These are phyloP conservation scores for Gautieria morchelliformis DNA, from an alignment of 768 basidiomycete genomes.

Conservation along the genomic window DNA sequence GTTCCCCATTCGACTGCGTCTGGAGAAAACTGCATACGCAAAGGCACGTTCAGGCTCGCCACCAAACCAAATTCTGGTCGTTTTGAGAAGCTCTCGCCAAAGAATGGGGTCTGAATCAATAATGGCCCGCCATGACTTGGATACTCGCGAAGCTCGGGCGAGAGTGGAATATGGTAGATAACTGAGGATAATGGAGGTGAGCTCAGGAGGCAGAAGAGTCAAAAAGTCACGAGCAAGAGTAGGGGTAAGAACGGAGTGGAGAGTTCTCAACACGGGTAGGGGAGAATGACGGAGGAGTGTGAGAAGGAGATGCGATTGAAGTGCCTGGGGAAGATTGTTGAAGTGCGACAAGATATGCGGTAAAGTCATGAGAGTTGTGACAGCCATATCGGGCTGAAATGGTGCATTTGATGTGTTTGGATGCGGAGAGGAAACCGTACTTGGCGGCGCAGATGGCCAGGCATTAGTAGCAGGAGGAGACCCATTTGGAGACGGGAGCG, in stretches of 20 bases:
- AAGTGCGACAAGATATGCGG: slow-evolving; percentile 79
- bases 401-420: slow-evolving; percentile 43
- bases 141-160: slow-evolving; percentile 81
- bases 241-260: slow-evolving; percentile 82
- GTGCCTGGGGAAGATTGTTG: slow-evolving; percentile 60
- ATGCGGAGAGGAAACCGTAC: slow-evolving; percentile 61
- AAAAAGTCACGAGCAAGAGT: slow-evolving; percentile 94
- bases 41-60: slow-evolving; percentile 77
- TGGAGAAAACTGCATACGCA: slow-evolving; percentile 57
- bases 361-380: slow-evolving; percentile 79
- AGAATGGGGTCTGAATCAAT: slow-evolving; percentile 86
- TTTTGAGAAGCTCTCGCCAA: slow-evolving; percentile 81
- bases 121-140: slow-evolving; percentile 80
- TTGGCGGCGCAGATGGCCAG: slow-evolving; percentile 79
- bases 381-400: slow-evolving; percentile 69
- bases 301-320: slow-evolving; percentile 91
- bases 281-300: slow-evolving; percentile 88
- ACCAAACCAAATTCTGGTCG: slow-evolving; percentile 84
- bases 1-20: slow-evolving; percentile 36
- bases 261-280: slow-evolving; percentile 79
- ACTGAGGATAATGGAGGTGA: slow-evolving; percentile 81
- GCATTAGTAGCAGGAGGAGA: slow-evolving; percentile 68
- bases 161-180: slow-evolving; percentile 77
- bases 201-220: slow-evolving; percentile 82
- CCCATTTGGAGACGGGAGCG: slow-evolving; percentile 76